Percentiles rank a stretch among this genome's conserved stretches.
phyloP scores from a whole-genome alignment of 228 moss, liverwort and hornwort genomes.

The Sphagnum fallax region DNA sequence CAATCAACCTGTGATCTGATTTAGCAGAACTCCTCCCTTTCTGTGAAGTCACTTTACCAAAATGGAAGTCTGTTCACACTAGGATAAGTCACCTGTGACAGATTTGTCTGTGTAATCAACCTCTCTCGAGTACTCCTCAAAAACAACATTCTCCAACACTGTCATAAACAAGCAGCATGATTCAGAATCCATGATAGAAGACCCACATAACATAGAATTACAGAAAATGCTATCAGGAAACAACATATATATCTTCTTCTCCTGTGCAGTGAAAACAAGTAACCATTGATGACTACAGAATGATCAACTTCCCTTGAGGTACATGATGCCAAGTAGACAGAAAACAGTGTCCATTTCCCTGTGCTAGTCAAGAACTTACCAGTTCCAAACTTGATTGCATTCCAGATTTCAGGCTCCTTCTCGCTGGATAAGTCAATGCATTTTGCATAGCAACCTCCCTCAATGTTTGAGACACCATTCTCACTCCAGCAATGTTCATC shows the following conservation, averaged over 20 bases:
- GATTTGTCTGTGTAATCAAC: constrained; percentile 88
- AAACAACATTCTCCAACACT: constrained; percentile 97
- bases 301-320: no score
- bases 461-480: constrained; percentile 87
- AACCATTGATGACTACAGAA: no score
- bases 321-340: no score
- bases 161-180: constrained; percentile 8
- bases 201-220: no score
- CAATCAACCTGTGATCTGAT: no score
- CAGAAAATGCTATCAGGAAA: no score
- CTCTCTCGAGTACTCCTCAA: constrained; percentile 89
- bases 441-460: constrained; percentile 98
- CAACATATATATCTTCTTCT: no score
- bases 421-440: constrained; percentile 83
- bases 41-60: no score
- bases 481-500: constrained; percentile 97
- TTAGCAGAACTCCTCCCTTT: no score
- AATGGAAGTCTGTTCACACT: no score
- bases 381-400: constrained; percentile 97
- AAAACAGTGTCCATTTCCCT: background rate
- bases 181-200: background rate
- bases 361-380: constrained; percentile 23
- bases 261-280: no score
- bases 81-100: constrained; percentile 55
- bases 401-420: constrained; percentile 95